Evolutionary conservation across 495 filamentous ascomycete genomes (phyloP).

Genomic region (Podospora pseudopauciseta): DNA sequence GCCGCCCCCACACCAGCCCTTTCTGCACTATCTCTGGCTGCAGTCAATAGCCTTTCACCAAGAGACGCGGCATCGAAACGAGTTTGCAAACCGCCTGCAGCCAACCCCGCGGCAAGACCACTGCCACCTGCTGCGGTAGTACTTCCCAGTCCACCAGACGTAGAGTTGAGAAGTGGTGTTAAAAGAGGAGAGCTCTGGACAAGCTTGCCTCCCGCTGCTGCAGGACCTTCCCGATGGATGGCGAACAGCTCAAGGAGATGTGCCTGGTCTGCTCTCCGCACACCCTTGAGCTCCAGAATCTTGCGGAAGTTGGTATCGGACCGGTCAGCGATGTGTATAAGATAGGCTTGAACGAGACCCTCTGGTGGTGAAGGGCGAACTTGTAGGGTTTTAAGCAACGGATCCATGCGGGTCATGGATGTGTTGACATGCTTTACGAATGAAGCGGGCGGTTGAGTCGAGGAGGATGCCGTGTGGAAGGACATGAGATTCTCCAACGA

Average conservation of each 20-base stretch:
- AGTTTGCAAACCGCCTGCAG: conserved; percentile 50
- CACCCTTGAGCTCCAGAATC: conserved; percentile 89
- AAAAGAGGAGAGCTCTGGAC: conserved; percentile 57
- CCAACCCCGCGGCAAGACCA: conserved; percentile 31
- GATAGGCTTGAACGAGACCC: conserved; percentile 92
- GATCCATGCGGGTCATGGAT: conserved; percentile 82
- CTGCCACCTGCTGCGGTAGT: conserved; percentile 4
- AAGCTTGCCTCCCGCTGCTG: conserved; percentile 55
- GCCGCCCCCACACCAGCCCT: conserved; percentile 66
- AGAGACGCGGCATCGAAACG: conserved; percentile 75
- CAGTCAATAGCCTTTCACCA: conserved; percentile 71
- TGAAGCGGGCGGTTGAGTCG: conserved; percentile 50
- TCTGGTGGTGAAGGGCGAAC: conserved; percentile 88
- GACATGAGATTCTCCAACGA: conserved; percentile 66
- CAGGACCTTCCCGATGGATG: conserved; percentile 65
- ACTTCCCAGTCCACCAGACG: conserved; percentile 14
- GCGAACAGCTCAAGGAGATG: conserved; percentile 85
- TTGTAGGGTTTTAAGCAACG: conserved; percentile 92
- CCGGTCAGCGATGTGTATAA: conserved; percentile 87
- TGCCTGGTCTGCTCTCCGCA: conserved; percentile 76
- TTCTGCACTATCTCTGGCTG: conserved; percentile 87
- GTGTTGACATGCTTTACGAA: conserved; percentile 87
- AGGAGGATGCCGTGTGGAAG: conserved; percentile 44
- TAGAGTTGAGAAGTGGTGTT: conserved; percentile 53
- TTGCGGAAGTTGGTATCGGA: conserved; percentile 95